Base-by-base conservation (phyloP, 1,284 basidiomycete species). In the Pseudozyma pruni region DNA sequence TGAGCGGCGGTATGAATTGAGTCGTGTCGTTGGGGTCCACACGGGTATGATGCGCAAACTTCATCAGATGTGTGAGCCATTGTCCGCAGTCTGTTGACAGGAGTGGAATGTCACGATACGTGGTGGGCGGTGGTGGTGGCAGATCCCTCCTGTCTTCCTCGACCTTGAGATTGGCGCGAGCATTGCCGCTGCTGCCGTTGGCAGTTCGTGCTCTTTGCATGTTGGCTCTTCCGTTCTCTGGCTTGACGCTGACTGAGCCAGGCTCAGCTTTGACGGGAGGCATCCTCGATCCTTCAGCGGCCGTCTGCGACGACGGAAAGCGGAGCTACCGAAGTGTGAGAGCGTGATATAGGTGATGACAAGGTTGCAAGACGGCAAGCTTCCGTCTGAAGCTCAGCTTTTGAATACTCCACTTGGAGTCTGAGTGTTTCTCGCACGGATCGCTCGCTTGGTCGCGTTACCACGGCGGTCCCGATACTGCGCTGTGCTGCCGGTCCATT, bases 91-190 rank as follows among this genome's bases (percentile, higher is more conserved):
- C 52, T 34, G 72, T 70, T 11, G 75, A 80, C 25, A 72, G 74
- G 19, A 81, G 63, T 10, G 80, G 80, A 23, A 81, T 80, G 64
- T 81, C 80, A 32, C 80, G 72, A 54, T 76, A 81, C 2, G 62
- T 75, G 13, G 78, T 72, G 6, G 76, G 74, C 11, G 57, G 51
- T 4, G 76, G 61, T 19, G 73, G 60, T 17, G 60, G 46, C 13
- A 54, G 45, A 37, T 68, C 60, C 39, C 54, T 62, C 34, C 58
- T 59, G 29, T 72, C 58, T 32, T 72, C 33, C 20, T 71, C 61
- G 0, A 20, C 25, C 35, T 62, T 67, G 50, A 59, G 47, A 20
- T 46, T 53, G 43, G 44, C 35, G 16, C 52, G 37, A 43, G 41
- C 58, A 34, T 27, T 48, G 33, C 19, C 33, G 41, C 6, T 39